Evolutionary conservation across 805 yeast genomes (phyloP).

Genomic region (Wickerhamomyces bovis): DNA sequence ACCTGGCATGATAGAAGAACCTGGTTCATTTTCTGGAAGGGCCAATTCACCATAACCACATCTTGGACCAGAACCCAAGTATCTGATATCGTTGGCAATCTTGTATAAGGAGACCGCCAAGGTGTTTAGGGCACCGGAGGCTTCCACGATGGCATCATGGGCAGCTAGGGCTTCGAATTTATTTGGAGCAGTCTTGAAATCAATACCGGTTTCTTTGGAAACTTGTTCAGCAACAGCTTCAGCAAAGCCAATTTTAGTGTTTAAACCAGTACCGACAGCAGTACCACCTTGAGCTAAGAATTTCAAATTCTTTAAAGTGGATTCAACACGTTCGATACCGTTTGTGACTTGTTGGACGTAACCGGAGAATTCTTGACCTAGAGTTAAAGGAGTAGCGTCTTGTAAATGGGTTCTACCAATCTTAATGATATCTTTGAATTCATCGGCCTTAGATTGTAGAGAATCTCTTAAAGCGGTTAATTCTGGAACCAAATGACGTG

Average conservation of each 20-base stretch:
- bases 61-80: conserved; percentile 98
- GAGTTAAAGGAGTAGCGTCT: conserved; percentile 96
- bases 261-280: conserved; percentile 98
- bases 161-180: conserved; percentile 99
- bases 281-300: conserved; percentile 98
- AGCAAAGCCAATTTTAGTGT: conserved; percentile 89
- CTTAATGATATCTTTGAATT: conserved; percentile 86
- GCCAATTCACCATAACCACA: conserved; percentile 97
- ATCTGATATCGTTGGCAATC: conserved; percentile 97
- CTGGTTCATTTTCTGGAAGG: conserved; percentile 98
- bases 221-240: conserved; percentile 83
- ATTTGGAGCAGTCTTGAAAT: conserved; percentile 93
- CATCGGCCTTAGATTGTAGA: conserved; percentile 70
- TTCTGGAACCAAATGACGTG: conserved; percentile 71
- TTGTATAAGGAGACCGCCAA: conserved; percentile 90
- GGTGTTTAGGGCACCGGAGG: conserved; percentile 94
- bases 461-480: conserved; percentile 71
- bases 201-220: conserved; percentile 77
- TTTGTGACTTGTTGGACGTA: conserved; percentile 89
- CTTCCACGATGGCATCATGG: conserved; percentile 97
- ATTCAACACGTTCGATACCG: conserved; percentile 84
- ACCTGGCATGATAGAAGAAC: conserved; percentile 99
- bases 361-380: conserved; percentile 97
- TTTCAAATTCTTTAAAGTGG: conserved; percentile 66
- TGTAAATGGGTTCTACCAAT: conserved; percentile 98